phyloP scores from a whole-genome alignment of 306 rosid species.

The Ceratonia siliqua region DNA sequence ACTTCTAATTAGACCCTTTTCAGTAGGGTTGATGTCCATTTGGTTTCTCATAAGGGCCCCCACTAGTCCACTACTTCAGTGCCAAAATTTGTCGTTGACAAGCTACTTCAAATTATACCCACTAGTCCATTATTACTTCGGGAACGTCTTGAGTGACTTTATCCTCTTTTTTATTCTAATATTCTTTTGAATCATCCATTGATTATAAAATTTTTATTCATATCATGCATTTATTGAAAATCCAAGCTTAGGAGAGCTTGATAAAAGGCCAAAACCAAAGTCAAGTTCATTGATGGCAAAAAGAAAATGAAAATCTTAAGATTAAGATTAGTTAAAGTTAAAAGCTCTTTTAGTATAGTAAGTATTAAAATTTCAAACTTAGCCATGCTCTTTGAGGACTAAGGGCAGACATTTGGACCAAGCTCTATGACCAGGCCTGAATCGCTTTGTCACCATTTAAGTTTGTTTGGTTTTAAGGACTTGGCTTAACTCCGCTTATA shows the following conservation, averaged over 20 bases:
- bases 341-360: too few relatives aligned
- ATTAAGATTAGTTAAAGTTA: constrained; percentile 13
- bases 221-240: too few relatives aligned
- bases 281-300: constrained; percentile 18
- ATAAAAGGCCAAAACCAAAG: neutral
- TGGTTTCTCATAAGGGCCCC: neutral
- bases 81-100: neutral
- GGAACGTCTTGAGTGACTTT: neutral
- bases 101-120: constrained; percentile 8
- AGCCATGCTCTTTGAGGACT: too few relatives aligned
- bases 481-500: too few relatives aligned
- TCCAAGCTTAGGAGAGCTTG: neutral
- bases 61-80: neutral
- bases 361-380: too few relatives aligned
- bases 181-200: neutral
- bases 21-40: neutral
- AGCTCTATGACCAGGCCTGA: too few relatives aligned
- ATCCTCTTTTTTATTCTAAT: neutral
- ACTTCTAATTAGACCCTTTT: too few relatives aligned
- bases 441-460: constrained; percentile 20
- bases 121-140: neutral
- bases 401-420: too few relatives aligned
- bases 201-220: neutral
- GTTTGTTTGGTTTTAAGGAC: constrained; percentile 2
- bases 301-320: neutral